Base-by-base conservation (phyloP, 768 basidiomycete genomes). In the Rubroboletus pulcherrimus region DNA sequence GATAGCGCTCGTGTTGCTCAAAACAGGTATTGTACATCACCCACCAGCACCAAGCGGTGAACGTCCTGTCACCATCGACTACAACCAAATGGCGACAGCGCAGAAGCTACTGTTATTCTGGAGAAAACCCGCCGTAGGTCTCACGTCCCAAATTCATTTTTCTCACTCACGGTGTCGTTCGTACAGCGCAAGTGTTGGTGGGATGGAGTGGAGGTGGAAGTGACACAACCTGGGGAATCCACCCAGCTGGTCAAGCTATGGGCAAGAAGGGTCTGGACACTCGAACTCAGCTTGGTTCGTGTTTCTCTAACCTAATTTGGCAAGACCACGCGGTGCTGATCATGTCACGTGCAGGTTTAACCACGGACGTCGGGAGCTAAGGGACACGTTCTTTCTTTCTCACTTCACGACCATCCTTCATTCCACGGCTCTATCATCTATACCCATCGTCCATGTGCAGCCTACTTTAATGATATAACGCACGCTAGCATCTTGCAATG, bases 111-210 rank as follows among this genome's bases (percentile, higher is more conserved):
- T 99, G 38, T 70, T 99, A 39, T 99, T 99, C 79, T 99, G 97
- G 97, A 81, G 97, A 70, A 99, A 99, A 72, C 97, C 97, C 42
- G 97, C 97, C n/a, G 96, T 97, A 73, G 62, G 93, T 84, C 24
- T 38, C 39, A 51, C 40, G 15, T 39, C 30, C 26, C 15, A 2
- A 14, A 7, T 24, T 17, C 15, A n/a, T 30, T 15, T 31, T 21
- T 44, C 33, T 56, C 38, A 52, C 35, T 48, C 37, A 43, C 31
- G 21, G 17, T 30, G n/a, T 31, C 31, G 3, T 21, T 49, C 35
- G n/a, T 33, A 14, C 61, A 98, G 95, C 81, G 97, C 40, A 98
- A 99, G 77, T 98, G 96, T 74, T 99, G 97, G 97, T 99, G 97
- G 97, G 97, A 99, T 64, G 96, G 96, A 11, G 78, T 94, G 38